These are phyloP conservation scores for Chytriomyces confervae DNA, from an alignment of 192 early-diverging fungal genomes.

Conservation along the genomic window DNA sequence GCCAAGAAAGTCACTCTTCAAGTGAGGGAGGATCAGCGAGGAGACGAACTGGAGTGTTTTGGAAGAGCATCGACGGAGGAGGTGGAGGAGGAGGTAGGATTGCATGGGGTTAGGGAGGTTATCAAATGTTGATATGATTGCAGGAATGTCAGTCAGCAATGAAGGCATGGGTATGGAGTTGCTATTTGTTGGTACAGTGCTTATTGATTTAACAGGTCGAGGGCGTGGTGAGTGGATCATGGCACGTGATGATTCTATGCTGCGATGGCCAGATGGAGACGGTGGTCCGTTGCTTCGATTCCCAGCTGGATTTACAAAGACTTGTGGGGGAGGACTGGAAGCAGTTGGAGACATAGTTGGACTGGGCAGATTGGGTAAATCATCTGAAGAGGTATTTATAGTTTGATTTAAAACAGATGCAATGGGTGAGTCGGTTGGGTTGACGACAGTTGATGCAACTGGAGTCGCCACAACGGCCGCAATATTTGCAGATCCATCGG, in stretches of 20 bases:
- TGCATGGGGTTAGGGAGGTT: constrained; percentile 75
- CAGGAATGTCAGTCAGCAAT: constrained; percentile 46
- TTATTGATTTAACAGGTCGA: background rate
- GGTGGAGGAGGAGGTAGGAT: constrained; percentile 86
- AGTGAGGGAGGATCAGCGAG: constrained; percentile 83
- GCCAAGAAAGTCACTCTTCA: constrained; percentile 90
- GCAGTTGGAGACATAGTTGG: constrained; percentile 54
- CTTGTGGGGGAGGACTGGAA: constrained; percentile 12
- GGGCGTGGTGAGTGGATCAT: background rate
- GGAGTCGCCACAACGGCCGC: background rate
- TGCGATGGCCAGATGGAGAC: background rate
- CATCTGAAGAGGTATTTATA: background rate
- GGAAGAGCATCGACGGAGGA: constrained; percentile 81
- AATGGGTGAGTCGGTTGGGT: background rate
- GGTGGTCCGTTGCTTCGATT: background rate
- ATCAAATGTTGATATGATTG: constrained; percentile 80
- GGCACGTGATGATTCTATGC: background rate
- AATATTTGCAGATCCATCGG: background rate
- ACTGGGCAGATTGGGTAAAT: constrained; percentile 50
- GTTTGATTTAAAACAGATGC: background rate
- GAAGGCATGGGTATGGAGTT: constrained; percentile 11
- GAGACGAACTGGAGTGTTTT: constrained; percentile 90
- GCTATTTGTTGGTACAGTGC: background rate
- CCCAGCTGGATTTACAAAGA: background rate
- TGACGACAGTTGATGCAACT: background rate